Evolutionary conservation across 1,284 basidiomycete genomes (phyloP).

Genomic region (Cutaneotrichosporon arboriforme): DNA sequence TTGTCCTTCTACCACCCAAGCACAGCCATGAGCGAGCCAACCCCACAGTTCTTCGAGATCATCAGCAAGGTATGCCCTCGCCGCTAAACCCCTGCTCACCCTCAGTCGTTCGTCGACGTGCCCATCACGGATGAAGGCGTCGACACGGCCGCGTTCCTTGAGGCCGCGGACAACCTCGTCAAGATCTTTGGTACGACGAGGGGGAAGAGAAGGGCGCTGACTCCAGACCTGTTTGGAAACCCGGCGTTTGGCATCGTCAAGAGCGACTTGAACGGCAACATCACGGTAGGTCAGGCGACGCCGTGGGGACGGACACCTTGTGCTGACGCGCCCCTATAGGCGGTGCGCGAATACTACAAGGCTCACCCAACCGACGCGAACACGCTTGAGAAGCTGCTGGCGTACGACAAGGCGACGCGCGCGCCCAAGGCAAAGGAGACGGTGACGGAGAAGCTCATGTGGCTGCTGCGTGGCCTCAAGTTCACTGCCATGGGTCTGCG

Average conservation of each 20-base stretch:
- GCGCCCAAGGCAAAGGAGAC: constrained; percentile 34
- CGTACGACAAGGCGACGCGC: constrained; percentile 63
- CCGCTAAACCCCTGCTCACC: not conserved
- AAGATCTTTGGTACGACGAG: constrained; percentile 73
- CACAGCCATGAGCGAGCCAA: constrained; percentile 55
- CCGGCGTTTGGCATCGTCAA: constrained; percentile 81
- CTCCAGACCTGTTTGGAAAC: constrained; percentile 77
- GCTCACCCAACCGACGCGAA: constrained; percentile 59
- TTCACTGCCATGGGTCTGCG: constrained; percentile 87
- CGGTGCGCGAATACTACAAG: constrained; percentile 77
- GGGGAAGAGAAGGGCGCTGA: not conserved
- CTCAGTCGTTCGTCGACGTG: constrained; percentile 84
- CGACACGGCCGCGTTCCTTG: constrained; percentile 79
- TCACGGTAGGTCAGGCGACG: constrained; percentile 57
- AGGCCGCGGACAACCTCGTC: constrained; percentile 83
- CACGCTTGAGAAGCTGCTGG: constrained; percentile 80
- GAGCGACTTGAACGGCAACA: constrained; percentile 87
- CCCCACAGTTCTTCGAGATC: constrained; percentile 70
- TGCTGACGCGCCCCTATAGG: constrained; percentile 52
- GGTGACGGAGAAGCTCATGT: constrained; percentile 82
- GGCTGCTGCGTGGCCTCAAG: constrained; percentile 81
- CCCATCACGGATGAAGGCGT: constrained; percentile 79
- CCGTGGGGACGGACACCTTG: too few species aligned
- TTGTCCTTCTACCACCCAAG: too few species aligned
- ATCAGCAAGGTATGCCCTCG: constrained; percentile 61